These are phyloP conservation scores for Metschnikowia borealis DNA, from an alignment of 805 yeast genomes.

Conservation along the genomic window DNA sequence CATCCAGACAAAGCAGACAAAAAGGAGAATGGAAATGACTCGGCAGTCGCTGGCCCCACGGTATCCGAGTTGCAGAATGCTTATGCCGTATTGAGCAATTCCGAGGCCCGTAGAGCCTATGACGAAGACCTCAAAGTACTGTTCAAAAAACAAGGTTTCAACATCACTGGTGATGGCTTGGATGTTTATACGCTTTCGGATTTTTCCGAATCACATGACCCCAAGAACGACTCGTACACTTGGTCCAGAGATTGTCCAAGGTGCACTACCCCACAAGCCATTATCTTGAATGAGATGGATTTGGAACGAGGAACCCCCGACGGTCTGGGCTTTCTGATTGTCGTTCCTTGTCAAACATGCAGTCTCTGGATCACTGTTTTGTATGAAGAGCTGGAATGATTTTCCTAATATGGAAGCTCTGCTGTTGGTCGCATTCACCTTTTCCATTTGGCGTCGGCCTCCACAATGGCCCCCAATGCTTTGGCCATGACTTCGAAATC, in stretches of 20 bases:
- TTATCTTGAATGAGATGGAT: constrained; percentile 57
- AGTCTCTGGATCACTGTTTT: constrained; percentile 80
- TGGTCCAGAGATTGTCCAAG: constrained; percentile 63
- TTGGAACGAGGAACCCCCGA: constrained; percentile 51
- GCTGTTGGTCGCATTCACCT: background rate
- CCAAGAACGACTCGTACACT: constrained; percentile 16
- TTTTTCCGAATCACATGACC: constrained; percentile 40
- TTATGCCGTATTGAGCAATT: constrained; percentile 50
- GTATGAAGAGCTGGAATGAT: constrained; percentile 45
- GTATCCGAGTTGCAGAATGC: constrained; percentile 50
- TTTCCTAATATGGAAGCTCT: background rate
- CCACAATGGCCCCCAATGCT: constrained; percentile 61
- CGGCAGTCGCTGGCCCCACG: background rate
- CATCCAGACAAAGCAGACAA: constrained; percentile 73
- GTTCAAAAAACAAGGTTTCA: constrained; percentile 36
- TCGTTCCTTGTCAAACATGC: constrained; percentile 79
- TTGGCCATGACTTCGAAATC: constrained; percentile 69
- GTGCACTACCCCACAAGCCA: constrained; percentile 52
- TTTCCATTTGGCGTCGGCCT: constrained; percentile 48
- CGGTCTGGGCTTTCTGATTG: constrained; percentile 54
- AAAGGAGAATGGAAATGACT: background rate
- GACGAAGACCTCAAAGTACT: constrained; percentile 41
- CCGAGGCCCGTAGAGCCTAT: constrained; percentile 42
- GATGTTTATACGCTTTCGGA: constrained; percentile 66
- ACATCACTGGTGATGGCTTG: constrained; percentile 59